phyloP scores from a whole-genome alignment of 768 basidiomycete species.

The Russula vinacea region DNA sequence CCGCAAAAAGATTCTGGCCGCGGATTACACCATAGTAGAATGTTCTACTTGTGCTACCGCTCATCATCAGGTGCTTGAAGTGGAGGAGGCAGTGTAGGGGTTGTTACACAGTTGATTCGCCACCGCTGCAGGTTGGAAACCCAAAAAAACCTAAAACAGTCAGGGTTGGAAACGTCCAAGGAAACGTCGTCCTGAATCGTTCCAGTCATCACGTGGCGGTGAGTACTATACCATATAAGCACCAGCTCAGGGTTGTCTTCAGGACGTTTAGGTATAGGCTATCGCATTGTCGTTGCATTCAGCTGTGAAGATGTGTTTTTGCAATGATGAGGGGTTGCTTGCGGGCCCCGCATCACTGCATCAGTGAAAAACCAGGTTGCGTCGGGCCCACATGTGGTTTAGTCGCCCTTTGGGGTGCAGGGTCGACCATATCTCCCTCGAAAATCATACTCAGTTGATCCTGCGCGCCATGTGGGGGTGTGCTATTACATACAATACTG shows the following conservation, averaged over 20 bases:
- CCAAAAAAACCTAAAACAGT: not conserved
- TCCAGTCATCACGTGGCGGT: not conserved
- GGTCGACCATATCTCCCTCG: not conserved
- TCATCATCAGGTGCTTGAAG: not conserved
- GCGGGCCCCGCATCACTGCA: not conserved
- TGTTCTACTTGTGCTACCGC: not conserved
- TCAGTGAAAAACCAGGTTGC: too few relatives aligned
- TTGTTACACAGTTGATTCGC: not conserved
- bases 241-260: not conserved
- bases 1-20: not conserved
- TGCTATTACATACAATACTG: not conserved
- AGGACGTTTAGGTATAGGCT: not conserved
- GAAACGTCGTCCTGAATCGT: not conserved
- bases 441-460: not conserved
- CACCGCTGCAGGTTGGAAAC: not conserved
- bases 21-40: not conserved
- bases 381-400: not conserved
- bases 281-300: not conserved
- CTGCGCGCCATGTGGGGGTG: not conserved
- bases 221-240: slow-evolving; percentile 4
- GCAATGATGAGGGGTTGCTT: not conserved
- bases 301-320: not conserved
- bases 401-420: not conserved
- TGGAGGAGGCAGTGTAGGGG: not conserved
- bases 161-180: not conserved